Evolutionary conservation across 768 basidiomycete genomes (phyloP), one percentile per base, ranked within the genome.

Genomic region (Boletus barrowsii): DNA sequence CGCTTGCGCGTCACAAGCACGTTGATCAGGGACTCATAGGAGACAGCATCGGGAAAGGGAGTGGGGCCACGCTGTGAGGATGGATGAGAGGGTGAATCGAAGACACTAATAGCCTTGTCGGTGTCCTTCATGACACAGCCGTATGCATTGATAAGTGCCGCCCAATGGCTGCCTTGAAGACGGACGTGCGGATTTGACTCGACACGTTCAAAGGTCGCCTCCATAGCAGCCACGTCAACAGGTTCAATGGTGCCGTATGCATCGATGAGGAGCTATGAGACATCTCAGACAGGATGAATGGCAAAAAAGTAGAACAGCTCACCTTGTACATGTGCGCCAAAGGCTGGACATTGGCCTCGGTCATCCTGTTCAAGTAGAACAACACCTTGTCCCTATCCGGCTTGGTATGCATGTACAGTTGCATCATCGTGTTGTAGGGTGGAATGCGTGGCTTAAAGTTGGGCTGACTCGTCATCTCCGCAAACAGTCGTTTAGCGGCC

Each of bases 341-440:
- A 15, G 95, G 93, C 4, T 72, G 63, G 24, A 98, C 84, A 0
- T 76, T 72, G 4, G 80, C 84, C 29, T 69, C 66, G 35, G 75
- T 68, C 70, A 99, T 76, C 63, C 82, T 76, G 45, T 87, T 67
- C 69, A 88, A 88, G 68, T 86, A 98, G 61, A 81, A 76, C 26
- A 98, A 71, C 17, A 87, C 90, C 44, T 84, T 80, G 26, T 79
- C 80, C 49, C 93, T 83, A 58, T 91, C 87, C 2, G 93, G 96
- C 69, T 89, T 90, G n/a, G 89, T 93, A 52, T 87, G 83, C 46
- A 88, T 87, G 73, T 93, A 94, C 62, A 96, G 78, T 69, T 99
- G 97, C 83, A 99, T 98, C 94, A 99, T 97, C 33, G 89, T 94
- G 74, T 99, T 99, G 79, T 86, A 99, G 1, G 96, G 96, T 18